A percentile compares a stretch with the other conserved stretches of the same genome.
phyloP scores from a whole-genome alignment of 768 basidiomycete genomes.

The Rhizopogon sp. region DNA sequence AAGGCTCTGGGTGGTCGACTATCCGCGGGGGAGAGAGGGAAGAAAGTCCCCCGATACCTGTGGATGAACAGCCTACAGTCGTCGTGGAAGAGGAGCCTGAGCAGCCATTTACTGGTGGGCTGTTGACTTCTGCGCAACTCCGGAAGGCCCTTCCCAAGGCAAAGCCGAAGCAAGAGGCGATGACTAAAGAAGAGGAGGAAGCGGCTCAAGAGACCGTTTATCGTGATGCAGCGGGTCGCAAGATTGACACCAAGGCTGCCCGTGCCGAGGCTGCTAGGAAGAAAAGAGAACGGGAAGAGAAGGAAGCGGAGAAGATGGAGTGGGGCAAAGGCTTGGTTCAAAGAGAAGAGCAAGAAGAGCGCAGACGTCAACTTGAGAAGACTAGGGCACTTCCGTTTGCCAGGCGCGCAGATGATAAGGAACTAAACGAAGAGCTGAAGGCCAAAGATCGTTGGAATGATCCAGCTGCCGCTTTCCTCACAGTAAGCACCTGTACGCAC shows the following conservation, averaged over 20 bases:
- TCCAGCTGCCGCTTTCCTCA: conserved; percentile 92
- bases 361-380: conserved; percentile 60
- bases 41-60: conserved; percentile 47
- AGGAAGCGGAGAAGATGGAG: conserved; percentile 89
- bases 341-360: conserved; percentile 70
- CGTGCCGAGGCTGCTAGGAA: conserved; percentile 77
- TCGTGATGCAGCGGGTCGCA: conserved; percentile 82
- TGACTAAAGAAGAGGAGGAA: conserved; percentile 42
- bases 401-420: conserved; percentile 74
- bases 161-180: conserved; percentile 30
- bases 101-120: conserved; percentile 60
- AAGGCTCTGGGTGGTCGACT: conserved; percentile 63
- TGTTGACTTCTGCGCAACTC: conserved; percentile 73
- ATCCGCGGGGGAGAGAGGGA: conserved; percentile 48
- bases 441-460: conserved; percentile 90
- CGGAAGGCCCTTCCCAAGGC: conserved; percentile 53
- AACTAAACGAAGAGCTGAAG: conserved; percentile 81
- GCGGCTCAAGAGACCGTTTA: conserved; percentile 88
- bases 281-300: conserved; percentile 81
- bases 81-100: conserved; percentile 42
- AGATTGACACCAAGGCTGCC: conserved; percentile 84
- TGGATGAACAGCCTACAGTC: conserved; percentile 66
- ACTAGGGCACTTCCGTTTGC: conserved; percentile 66
- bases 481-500: conserved; percentile 42
- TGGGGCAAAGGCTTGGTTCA: conserved; percentile 98